Percentiles rank a stretch among this genome's conserved stretches.
Conservation (phyloP, 2,329 filamentous ascomycete genomes). For the Hypoxylon sp. region DNA sequence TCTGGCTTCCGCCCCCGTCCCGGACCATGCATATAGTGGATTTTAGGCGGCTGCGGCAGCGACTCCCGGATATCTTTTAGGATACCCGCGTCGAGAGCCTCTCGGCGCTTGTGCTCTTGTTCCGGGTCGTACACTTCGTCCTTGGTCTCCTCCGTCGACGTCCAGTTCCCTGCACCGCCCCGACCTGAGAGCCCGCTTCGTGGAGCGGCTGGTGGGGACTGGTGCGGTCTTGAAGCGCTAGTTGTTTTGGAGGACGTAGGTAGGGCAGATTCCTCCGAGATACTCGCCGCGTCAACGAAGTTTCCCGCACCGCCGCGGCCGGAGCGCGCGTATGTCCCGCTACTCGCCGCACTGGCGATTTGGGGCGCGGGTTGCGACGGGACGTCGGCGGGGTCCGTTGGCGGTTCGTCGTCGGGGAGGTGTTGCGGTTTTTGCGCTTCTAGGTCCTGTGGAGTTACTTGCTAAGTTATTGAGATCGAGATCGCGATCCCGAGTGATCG, state of each 20-base stretch:
- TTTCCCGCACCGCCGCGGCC: slow-evolving; percentile 76
- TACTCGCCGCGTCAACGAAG: slow-evolving; percentile 59
- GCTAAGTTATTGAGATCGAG: neutral
- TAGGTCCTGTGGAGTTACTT: slow-evolving; percentile 53
- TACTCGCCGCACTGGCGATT: slow-evolving; percentile 35
- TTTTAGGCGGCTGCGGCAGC: slow-evolving; percentile 50
- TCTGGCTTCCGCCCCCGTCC: slow-evolving; percentile 46
- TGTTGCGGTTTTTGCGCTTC: slow-evolving; percentile 57
- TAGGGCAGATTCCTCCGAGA: slow-evolving; percentile 23
- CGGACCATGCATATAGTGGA: slow-evolving; percentile 49
- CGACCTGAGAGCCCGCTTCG: slow-evolving; percentile 59
- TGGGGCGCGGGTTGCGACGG: slow-evolving; percentile 44
- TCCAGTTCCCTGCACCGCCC: slow-evolving; percentile 72
- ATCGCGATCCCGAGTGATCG: neutral
- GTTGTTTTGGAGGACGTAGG: slow-evolving; percentile 9
- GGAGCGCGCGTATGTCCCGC: slow-evolving; percentile 57
- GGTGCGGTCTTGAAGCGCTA: slow-evolving; percentile 7
- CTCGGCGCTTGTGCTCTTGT: slow-evolving; percentile 48
- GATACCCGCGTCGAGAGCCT: slow-evolving; percentile 52
- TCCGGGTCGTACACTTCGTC: slow-evolving; percentile 48
- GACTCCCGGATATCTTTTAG: slow-evolving; percentile 49
- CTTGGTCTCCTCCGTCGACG: slow-evolving; percentile 41
- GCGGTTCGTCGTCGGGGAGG: slow-evolving; percentile 44
- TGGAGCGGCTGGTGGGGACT: slow-evolving; percentile 25
- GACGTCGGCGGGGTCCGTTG: slow-evolving; percentile 45